Conservation (phyloP, 306 rosid species). For the Prunus davidiana region DNA sequence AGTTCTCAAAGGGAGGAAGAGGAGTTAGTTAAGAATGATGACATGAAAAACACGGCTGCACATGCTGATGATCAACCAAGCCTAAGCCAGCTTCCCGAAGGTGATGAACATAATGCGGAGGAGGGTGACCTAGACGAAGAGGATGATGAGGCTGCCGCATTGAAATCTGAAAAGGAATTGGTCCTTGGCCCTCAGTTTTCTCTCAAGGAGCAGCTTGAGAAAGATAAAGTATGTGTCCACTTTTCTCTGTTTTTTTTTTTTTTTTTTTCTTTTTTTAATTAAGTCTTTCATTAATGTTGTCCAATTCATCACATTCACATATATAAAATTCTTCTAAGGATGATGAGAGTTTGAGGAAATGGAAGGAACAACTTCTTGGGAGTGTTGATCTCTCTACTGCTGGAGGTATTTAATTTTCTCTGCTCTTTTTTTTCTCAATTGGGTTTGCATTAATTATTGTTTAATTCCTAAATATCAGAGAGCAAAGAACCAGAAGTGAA, state of each 20-base stretch:
- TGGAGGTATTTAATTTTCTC: constrained; percentile 51
- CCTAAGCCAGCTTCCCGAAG: constrained; percentile 8
- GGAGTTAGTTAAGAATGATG: constrained; percentile 31
- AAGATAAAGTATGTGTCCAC: constrained; percentile 57
- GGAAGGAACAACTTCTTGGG: constrained; percentile 91
- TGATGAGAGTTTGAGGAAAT: constrained; percentile 83
- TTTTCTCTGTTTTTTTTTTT: neutral
- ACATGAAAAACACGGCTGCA: constrained; percentile 32
- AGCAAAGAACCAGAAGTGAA: constrained; percentile 80
- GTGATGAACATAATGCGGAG: constrained; percentile 20
- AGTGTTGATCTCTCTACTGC: constrained; percentile 67
- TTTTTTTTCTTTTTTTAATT: too few species aligned
- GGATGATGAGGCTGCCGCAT: constrained; percentile 36
- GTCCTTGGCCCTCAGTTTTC: constrained; percentile 79
- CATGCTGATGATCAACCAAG: constrained; percentile 13
- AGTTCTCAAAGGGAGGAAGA: constrained; percentile 45
- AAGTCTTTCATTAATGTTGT: constrained; percentile 5
- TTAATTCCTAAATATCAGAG: constrained; percentile 33
- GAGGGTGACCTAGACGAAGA: constrained; percentile 42
- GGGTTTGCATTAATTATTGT: neutral
- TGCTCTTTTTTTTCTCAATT: neutral
- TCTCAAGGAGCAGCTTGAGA: constrained; percentile 90
- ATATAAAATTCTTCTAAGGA: constrained; percentile 38
- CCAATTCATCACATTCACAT: neutral
- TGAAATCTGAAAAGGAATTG: constrained; percentile 43